Conservation (phyloP, 1,284 basidiomycete genomes). For the Trichosporon sp. region DNA sequence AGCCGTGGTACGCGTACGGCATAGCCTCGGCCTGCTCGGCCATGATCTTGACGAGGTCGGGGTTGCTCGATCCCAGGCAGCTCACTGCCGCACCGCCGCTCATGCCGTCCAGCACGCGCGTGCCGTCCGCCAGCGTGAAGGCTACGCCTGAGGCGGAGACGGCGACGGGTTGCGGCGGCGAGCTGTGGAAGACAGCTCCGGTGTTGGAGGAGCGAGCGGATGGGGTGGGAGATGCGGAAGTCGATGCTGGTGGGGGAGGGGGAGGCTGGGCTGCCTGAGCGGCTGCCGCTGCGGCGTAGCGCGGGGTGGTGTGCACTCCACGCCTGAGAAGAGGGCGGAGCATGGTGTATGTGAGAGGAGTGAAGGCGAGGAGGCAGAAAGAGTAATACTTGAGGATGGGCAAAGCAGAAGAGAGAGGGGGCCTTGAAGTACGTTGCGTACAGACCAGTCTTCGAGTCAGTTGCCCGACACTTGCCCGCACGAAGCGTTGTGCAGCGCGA, state of each 20-base stretch:
- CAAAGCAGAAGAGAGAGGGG: not conserved
- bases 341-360: not conserved
- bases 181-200: conserved; percentile 4
- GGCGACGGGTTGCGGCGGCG: conserved; percentile 11
- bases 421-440: not conserved
- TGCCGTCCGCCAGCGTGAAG: conserved; percentile 24
- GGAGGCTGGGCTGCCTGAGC: not conserved
- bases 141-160: conserved; percentile 16
- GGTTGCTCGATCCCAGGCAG: conserved; percentile 69
- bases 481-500: not conserved
- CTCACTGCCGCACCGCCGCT: conserved; percentile 73
- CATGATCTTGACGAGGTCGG: conserved; percentile 46
- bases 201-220: not conserved
- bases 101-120: conserved; percentile 28
- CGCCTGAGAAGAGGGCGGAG: not conserved
- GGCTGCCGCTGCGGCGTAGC: not conserved
- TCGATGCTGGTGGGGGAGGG: not conserved
- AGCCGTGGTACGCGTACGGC: conserved; percentile 30
- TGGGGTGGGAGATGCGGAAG: not conserved
- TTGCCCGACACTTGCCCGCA: not conserved
- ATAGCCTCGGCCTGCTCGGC: conserved; percentile 22
- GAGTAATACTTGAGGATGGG: not conserved
- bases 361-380: not conserved
- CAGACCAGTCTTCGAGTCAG: not conserved
- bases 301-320: not conserved